Conservation (phyloP, 495 filamentous ascomycete species). For the Xylaria castorea region DNA sequence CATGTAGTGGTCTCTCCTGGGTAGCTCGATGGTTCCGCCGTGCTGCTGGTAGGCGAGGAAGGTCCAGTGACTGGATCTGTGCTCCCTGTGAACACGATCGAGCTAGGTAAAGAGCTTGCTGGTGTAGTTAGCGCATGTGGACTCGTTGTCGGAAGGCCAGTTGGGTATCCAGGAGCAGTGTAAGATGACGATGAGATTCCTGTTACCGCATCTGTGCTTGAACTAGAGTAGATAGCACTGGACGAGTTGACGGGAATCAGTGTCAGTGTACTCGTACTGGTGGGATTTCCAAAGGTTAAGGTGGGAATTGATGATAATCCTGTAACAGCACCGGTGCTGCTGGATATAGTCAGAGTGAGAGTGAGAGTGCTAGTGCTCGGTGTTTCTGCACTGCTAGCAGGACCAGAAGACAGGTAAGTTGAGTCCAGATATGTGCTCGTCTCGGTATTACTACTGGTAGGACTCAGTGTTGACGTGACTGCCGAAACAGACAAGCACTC, state of each 20-base stretch:
- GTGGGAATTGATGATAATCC: constrained; percentile 6
- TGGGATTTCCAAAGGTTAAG: constrained; percentile 6
- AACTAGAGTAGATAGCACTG: constrained; percentile 20
- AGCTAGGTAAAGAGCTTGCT: constrained; percentile 3
- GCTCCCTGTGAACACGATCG: constrained; percentile 26
- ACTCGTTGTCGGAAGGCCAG: constrained; percentile 6
- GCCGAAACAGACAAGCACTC: constrained; percentile 31
- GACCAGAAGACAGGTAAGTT: not conserved
- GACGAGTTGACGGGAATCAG: not conserved
- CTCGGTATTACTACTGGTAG: not conserved
- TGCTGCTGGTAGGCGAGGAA: constrained; percentile 16
- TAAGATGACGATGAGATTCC: constrained; percentile 5
- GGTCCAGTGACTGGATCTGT: constrained; percentile 31
- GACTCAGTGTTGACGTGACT: not conserved
- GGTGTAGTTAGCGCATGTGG: constrained; percentile 23
- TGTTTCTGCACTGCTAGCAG: not conserved
- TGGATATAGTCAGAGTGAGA: not conserved
- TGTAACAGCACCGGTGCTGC: constrained; percentile 32
- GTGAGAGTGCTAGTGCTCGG: constrained; percentile 29
- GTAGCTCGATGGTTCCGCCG: not conserved
- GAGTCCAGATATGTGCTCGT: not conserved
- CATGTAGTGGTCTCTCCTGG: constrained; percentile 15
- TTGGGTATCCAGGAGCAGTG: constrained; percentile 28
- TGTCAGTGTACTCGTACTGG: constrained; percentile 15
- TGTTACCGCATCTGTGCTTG: constrained; percentile 26